Base-by-base conservation (phyloP, 371 early-diverging fungal species). In the Smittium culicis region DNA sequence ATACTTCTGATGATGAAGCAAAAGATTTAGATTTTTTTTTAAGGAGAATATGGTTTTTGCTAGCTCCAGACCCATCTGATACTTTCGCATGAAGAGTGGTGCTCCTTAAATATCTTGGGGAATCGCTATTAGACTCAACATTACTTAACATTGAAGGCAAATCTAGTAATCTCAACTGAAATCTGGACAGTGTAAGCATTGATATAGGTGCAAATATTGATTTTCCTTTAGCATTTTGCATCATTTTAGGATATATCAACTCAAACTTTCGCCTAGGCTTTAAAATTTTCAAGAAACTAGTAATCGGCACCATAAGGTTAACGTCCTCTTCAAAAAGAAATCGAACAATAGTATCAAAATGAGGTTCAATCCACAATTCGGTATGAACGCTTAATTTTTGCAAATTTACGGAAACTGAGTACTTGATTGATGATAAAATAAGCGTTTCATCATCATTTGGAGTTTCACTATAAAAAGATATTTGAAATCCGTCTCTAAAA, bases 201-300 rank as follows among this genome's bases (percentile, higher is more conserved):
- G 63, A 63, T 30, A 32, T 33, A n/a, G 63, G 63, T 14, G 63
- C 63, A 63, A 76, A 76, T 76, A 76, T 74, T 61, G 73, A 75
- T 73, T 72, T 76, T 20, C 70, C 70, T 65, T 64, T 31, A 3
- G 32, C n/a, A 74, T 75, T 73, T 68, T 74, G 73, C 62, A 75
- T 73, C n/a, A 76, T 61, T 34, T 76, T 73, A 2, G 76, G 76
- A 54, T 72, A 73, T 35, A 77, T 77, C 57, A 77, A 78, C 72
- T 77, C 72, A 67, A 76, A 77, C 69, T 76, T 75, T 45, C 77
- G 75, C 70, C 67, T 71, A 16, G 77, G 77, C 64, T 77, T 76
- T 28, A 77, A 54, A 29, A 77, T 77, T 68, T 77, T 72, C 67
- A 73, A 73, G 69, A 77, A 77, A 45, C 77, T 77, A 2, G 68